A percentile compares a stretch with the other conserved stretches of the same genome.
Evolutionary conservation across 2,329 filamentous ascomycete genomes (phyloP).

Genomic region (Alternaria ethzedia): DNA sequence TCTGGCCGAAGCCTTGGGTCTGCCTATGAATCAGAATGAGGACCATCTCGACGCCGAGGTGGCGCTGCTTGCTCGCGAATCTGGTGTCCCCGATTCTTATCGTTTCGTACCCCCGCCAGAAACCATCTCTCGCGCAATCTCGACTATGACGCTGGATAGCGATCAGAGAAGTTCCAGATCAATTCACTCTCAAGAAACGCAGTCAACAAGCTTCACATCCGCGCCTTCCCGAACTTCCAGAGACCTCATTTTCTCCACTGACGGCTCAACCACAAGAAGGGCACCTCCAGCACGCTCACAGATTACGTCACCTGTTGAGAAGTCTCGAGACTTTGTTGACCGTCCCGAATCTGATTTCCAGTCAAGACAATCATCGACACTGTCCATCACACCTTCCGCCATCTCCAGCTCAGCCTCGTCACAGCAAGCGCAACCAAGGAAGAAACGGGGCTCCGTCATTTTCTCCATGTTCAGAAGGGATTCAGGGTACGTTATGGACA

Average conservation of each 20-base stretch:
- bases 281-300: constrained; percentile 22
- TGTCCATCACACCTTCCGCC: constrained; percentile 28
- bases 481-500: constrained; percentile 27
- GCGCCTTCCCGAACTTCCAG: constrained; percentile 42
- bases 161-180: constrained; percentile 43
- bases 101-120: constrained; percentile 33
- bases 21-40: constrained; percentile 35
- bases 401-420: constrained; percentile 32
- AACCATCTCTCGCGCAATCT: constrained; percentile 36
- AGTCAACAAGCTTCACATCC: constrained; percentile 44
- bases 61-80: constrained; percentile 33
- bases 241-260: constrained; percentile 29
- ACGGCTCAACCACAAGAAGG: constrained; percentile 26
- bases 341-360: constrained; percentile 19
- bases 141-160: constrained; percentile 39
- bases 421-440: constrained; percentile 23
- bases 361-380: constrained; percentile 31
- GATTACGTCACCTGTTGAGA: constrained; percentile 27
- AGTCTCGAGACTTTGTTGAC: constrained; percentile 22
- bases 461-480: constrained; percentile 44
- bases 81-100: constrained; percentile 44
- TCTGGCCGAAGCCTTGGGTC: constrained; percentile 37
- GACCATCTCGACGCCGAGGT: constrained; percentile 41
- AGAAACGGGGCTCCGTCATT: constrained; percentile 38
- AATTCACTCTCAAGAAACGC: constrained; percentile 44